These are phyloP conservation scores for Glomus cerebriforme DNA, from an alignment of 192 early-diverging fungal genomes.

Conservation along the genomic window DNA sequence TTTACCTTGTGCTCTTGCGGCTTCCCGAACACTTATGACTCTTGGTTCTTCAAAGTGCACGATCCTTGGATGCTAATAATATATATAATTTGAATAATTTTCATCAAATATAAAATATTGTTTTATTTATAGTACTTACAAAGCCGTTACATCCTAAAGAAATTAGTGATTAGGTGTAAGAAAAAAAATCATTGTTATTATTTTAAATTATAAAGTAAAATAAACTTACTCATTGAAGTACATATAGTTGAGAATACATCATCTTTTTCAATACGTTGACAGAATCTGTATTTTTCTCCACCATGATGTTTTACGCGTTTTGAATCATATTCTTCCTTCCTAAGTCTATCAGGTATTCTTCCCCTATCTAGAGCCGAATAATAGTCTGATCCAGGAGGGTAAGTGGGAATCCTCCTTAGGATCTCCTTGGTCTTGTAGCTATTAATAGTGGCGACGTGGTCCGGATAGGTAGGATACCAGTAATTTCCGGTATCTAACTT, in stretches of 20 bases:
- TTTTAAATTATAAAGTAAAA: background rate
- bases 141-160: conserved; percentile 7
- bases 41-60: conserved; percentile 37
- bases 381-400: conserved; percentile 6
- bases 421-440: conserved; percentile 12
- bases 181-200: background rate
- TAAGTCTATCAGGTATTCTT: background rate
- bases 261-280: conserved; percentile 19
- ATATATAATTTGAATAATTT: background rate
- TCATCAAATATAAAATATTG: background rate
- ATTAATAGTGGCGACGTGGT: background rate
- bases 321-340: background rate
- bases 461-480: conserved; percentile 24
- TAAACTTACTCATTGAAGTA: conserved; percentile 23
- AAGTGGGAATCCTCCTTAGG: background rate
- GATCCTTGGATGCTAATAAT: conserved; percentile 11
- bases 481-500: conserved; percentile 11
- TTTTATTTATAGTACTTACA: background rate
- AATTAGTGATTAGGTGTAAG: background rate
- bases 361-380: background rate
- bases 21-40: conserved; percentile 33
- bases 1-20: conserved; percentile 36
- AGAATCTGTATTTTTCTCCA: background rate
- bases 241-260: conserved; percentile 19
- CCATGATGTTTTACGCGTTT: background rate